Evolutionary conservation across 306 rosid genomes (phyloP), one percentile per base, ranked within the genome.

Genomic region (Parietaria judaica): DNA sequence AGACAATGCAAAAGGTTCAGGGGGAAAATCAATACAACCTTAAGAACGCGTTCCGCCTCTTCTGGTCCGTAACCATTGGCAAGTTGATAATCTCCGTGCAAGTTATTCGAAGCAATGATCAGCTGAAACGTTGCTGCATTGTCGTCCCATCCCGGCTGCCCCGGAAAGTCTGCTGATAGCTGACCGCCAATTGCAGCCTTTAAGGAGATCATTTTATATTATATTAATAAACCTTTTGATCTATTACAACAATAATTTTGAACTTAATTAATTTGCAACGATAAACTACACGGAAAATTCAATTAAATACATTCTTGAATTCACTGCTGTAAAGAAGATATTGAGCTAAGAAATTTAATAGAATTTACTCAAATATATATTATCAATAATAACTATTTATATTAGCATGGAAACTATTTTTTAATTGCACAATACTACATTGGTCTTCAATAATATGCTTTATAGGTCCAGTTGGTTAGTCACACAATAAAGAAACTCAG

Each of bases 51-150:
- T 60, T 71, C 73, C 35, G 94, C 98, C 54, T 47, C 75, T 14
- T 71, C 65, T 59, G 70, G 84, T 60, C 90, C 88, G 67, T 88
- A 79, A 64, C 94, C 98, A 63, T 88, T 92, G 43, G 95, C 85
- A 69, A 92, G 88, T 78, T 92, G 98, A 80, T 78, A 92, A 80
- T 88, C 98, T 78, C 98, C 95, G 60, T 76, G 96, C 66, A 92
- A 76, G 55, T 39, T 69, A 73, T 86, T 88, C 23, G 80, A 57
- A 37, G 76, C 79, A 66, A 86, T 75, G 15, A 50, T 72, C 85
- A 88, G 75, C 71, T 88, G 88, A 76, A 92, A 92, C 7, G 96
- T 82, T 60, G 89, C 94, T 56, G 84, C 76, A 71, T 88, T 88
- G 79, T 82, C 72, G 66, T 86, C 96, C 95, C 98, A 92, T 74